Conservation (phyloP, 2,329 filamentous ascomycete genomes). For the Beauveria medogensis region DNA sequence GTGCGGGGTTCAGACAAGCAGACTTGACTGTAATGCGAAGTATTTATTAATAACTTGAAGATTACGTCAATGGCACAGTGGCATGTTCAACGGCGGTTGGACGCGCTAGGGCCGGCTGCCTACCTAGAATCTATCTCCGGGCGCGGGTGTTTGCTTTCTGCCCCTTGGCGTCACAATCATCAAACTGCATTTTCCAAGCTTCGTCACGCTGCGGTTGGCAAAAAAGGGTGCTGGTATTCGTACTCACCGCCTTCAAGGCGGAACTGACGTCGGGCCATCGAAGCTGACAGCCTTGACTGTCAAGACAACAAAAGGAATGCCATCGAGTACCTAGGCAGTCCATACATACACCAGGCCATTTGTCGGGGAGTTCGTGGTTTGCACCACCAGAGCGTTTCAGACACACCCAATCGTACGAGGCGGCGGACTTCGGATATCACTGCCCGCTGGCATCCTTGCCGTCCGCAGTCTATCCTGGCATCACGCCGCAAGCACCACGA, state of each 20-base stretch:
- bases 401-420: constrained; percentile 14
- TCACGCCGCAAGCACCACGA: constrained; percentile 23
- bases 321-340: no score
- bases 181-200: background rate
- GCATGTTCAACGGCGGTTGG: no score
- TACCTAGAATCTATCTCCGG: background rate
- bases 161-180: background rate
- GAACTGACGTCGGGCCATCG: background rate
- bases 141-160: background rate
- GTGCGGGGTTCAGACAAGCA: background rate
- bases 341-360: constrained; percentile 34
- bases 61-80: no score
- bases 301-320: no score
- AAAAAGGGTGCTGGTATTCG: background rate
- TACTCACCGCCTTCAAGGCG: background rate
- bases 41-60: background rate
- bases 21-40: background rate
- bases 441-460: constrained; percentile 19
- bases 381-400: constrained; percentile 23
- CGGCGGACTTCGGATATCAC: constrained; percentile 21
- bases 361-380: constrained; percentile 28
- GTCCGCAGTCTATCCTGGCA: constrained; percentile 18
- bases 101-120: background rate
- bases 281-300: constrained; percentile 16
- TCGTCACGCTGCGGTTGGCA: background rate